Conservation (phyloP, 2,329 filamentous ascomycete genomes). For the Aschersonia sp. region DNA sequence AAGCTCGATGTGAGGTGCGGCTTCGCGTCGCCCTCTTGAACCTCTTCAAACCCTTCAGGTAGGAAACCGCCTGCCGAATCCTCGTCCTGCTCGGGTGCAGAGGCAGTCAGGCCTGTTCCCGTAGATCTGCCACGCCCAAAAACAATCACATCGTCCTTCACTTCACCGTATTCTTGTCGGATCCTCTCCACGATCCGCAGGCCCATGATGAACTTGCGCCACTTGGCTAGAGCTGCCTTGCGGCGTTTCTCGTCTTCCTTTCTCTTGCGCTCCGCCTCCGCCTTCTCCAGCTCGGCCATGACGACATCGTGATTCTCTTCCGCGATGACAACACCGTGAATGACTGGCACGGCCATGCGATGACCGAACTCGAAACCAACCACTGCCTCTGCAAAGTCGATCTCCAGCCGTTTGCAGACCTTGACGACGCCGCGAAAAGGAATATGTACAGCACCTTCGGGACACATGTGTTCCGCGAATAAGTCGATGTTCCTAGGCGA, state of each 20-base stretch:
- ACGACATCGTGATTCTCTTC: conserved; percentile 62
- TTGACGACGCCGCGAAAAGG: conserved; percentile 63
- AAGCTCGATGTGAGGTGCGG: conserved; percentile 26
- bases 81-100: conserved; percentile 22
- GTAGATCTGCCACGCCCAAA: conserved; percentile 32
- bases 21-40: conserved; percentile 26
- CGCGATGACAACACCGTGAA: conserved; percentile 80
- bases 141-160: conserved; percentile 35
- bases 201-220: conserved; percentile 80
- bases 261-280: conserved; percentile 58
- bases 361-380: conserved; percentile 95
- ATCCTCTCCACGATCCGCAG: conserved; percentile 70
- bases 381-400: conserved; percentile 89
- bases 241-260: conserved; percentile 77
- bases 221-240: conserved; percentile 58
- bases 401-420: conserved; percentile 68
- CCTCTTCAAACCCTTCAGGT: conserved; percentile 39
- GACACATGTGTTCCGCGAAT: conserved; percentile 89
- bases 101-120: conserved; percentile 4
- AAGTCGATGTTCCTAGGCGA: conserved; percentile 72
- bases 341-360: conserved; percentile 82
- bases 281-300: conserved; percentile 64
- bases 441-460: conserved; percentile 67
- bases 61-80: conserved; percentile 48
- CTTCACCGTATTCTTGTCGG: conserved; percentile 58